These are phyloP conservation scores for Acacia concinna DNA, from an alignment of 331 rosid genomes.

Conservation along the genomic window DNA sequence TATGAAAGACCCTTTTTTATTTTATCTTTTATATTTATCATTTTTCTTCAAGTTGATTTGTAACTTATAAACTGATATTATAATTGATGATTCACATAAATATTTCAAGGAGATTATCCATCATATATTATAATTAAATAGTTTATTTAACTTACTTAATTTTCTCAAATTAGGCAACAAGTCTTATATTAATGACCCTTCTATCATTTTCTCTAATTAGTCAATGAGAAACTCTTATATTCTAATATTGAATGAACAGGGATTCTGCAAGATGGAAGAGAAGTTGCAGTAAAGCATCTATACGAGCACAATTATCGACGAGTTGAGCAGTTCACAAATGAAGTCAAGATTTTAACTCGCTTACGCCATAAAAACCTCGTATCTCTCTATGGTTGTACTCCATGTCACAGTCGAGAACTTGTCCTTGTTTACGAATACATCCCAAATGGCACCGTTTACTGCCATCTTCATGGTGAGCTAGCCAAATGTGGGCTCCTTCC, in stretches of 20 bases:
- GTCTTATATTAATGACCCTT: no score
- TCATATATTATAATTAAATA: no score
- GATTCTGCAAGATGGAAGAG: slow-evolving; percentile 51
- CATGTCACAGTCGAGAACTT: background rate
- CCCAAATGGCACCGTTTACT: background rate
- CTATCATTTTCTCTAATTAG: no score
- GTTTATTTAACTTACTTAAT: no score
- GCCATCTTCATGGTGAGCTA: slow-evolving; percentile 26
- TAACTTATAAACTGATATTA: no score
- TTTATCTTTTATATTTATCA: no score
- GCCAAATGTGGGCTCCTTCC: slow-evolving; percentile 23
- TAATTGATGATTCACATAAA: no score
- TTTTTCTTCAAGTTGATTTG: no score
- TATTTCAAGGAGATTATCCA: no score
- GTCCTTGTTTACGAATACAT: background rate
- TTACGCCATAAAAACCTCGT: background rate
- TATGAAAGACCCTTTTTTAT: no score
- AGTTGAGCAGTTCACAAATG: slow-evolving; percentile 52
- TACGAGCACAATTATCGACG: slow-evolving; percentile 43
- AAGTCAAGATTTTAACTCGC: slow-evolving; percentile 44
- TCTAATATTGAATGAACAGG: slow-evolving; percentile 30
- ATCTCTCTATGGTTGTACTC: background rate
- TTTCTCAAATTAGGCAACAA: no score
- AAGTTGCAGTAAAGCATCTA: slow-evolving; percentile 57
- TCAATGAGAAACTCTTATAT: no score